phyloP scores from a whole-genome alignment of 2,329 filamentous ascomycete species.

The Shiraia sp. region DNA sequence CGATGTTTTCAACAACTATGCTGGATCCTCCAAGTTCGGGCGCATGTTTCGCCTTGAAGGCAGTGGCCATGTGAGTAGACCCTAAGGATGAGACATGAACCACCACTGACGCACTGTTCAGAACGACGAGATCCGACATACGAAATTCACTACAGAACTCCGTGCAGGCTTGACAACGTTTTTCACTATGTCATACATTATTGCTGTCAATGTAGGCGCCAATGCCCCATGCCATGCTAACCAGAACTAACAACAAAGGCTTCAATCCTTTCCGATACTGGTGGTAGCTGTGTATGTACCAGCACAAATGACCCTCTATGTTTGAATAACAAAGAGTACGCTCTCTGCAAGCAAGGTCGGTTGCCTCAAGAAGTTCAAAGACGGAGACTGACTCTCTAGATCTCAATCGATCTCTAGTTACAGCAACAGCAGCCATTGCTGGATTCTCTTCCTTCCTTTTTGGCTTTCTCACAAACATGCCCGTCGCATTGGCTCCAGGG shows the following conservation, averaged over 20 bases:
- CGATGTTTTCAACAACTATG: constrained; percentile 26
- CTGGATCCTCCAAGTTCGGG: constrained; percentile 43
- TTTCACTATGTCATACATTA: constrained; percentile 52
- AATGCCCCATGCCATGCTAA: too few species aligned
- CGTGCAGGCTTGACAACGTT: constrained; percentile 77
- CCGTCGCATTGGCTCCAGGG: constrained; percentile 45
- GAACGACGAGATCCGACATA: constrained; percentile 71
- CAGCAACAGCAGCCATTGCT: constrained; percentile 80
- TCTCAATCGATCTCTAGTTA: constrained; percentile 78
- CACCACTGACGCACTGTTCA: constrained; percentile 40
- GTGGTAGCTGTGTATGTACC: constrained; percentile 75
- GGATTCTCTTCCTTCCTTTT: constrained; percentile 78
- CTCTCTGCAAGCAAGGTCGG: constrained; percentile 56
- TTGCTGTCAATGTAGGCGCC: constrained; percentile 32
- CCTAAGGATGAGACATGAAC: neutral
- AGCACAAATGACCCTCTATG: constrained; percentile 55
- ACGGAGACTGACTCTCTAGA: constrained; percentile 26
- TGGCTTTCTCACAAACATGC: constrained; percentile 78
- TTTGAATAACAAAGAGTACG: constrained; percentile 59
- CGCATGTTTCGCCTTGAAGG: constrained; percentile 74
- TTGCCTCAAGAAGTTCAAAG: neutral
- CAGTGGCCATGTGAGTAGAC: constrained; percentile 72
- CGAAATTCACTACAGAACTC: constrained; percentile 81
- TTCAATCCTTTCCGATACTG: constrained; percentile 57
- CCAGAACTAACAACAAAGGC: constrained; percentile 23